Conservation (phyloP, 768 basidiomycete genomes). For the Lyophyllum shimeji region DNA sequence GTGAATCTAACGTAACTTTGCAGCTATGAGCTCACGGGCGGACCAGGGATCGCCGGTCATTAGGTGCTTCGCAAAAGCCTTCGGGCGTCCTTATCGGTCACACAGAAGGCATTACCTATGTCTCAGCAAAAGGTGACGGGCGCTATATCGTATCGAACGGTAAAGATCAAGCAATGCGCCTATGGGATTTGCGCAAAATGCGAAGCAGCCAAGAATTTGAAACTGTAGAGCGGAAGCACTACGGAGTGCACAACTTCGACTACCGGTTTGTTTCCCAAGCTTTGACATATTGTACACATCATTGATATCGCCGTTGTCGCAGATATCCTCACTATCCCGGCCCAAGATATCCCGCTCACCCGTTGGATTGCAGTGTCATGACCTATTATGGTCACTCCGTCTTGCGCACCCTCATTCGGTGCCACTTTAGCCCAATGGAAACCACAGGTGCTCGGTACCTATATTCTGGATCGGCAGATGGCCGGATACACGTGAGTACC, state of each 20-base stretch:
- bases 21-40: constrained; percentile 29
- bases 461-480: constrained; percentile 91
- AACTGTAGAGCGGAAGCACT: constrained; percentile 42
- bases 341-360: constrained; percentile 66
- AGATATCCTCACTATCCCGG: constrained; percentile 70
- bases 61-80: constrained; percentile 64
- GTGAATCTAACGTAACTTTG: constrained; percentile 37
- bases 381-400: constrained; percentile 92
- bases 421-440: constrained; percentile 92
- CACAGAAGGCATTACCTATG: constrained; percentile 93
- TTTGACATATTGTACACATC: background rate
- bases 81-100: constrained; percentile 95
- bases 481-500: constrained; percentile 71
- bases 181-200: constrained; percentile 98
- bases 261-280: constrained; percentile 61
- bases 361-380: constrained; percentile 92
- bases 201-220: constrained; percentile 70
- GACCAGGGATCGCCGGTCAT: constrained; percentile 55
- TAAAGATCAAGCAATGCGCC: constrained; percentile 88
- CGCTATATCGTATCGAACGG: constrained; percentile 95
- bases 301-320: background rate
- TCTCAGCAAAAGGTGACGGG: constrained; percentile 94
- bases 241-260: constrained; percentile 67
- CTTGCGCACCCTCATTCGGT: constrained; percentile 88
- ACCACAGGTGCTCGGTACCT: constrained; percentile 93